phyloP scores from a whole-genome alignment of 2,329 filamentous ascomycete species.

The Colletotrichum caudatum region DNA sequence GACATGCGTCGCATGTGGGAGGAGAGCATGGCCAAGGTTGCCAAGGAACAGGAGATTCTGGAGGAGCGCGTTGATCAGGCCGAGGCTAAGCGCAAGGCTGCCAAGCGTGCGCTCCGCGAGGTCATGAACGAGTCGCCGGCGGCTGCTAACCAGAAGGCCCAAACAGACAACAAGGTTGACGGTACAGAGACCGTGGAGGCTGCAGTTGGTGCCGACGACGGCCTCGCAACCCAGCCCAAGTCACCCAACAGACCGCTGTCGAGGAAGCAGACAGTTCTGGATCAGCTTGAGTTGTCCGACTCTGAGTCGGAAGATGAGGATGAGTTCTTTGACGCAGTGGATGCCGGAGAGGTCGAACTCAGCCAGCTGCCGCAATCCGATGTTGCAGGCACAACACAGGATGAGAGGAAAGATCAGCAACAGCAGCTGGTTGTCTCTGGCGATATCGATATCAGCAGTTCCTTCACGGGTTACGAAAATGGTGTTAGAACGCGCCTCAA shows the following conservation, averaged over 20 bases:
- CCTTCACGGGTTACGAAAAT: constrained; percentile 93
- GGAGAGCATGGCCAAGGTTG: constrained; percentile 98
- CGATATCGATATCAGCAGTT: constrained; percentile 75
- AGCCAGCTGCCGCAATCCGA: constrained; percentile 68
- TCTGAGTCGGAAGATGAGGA: constrained; percentile 82
- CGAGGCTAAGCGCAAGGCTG: constrained; percentile 88
- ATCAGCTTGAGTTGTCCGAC: constrained; percentile 81
- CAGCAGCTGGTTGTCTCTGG: constrained; percentile 60
- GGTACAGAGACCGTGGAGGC: constrained; percentile 51
- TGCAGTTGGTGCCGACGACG: constrained; percentile 40
- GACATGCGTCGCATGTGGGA: constrained; percentile 98
- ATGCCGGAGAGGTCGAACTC: constrained; percentile 90
- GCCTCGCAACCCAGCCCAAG: constrained; percentile 48
- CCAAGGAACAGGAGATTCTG: constrained; percentile 90
- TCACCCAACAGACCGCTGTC: constrained; percentile 57
- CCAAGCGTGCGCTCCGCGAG: constrained; percentile 90
- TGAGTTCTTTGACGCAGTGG: constrained; percentile 97
- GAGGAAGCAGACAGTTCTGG: constrained; percentile 74
- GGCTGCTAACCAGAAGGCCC: constrained; percentile 48
- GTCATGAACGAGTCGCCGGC: constrained; percentile 65
- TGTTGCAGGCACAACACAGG: constrained; percentile 46
- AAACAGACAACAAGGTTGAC: constrained; percentile 44
- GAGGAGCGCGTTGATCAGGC: constrained; percentile 90
- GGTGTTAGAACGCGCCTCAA: constrained; percentile 83
- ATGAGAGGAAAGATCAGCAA: constrained; percentile 58